Conservation (phyloP, 2,329 filamentous ascomycete genomes). For the Epichloe aotearoae region DNA sequence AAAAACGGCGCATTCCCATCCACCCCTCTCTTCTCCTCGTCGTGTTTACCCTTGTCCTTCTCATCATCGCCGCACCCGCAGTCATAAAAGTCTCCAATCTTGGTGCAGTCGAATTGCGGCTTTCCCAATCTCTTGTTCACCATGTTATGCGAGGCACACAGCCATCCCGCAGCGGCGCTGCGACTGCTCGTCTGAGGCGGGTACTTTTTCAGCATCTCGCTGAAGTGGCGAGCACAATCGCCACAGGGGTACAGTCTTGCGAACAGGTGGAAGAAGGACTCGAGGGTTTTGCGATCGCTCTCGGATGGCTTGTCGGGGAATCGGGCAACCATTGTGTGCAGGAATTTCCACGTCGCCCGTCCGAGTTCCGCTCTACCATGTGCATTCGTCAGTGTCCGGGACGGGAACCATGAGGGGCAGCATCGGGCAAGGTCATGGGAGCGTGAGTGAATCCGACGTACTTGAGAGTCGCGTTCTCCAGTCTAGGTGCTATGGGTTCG, state of each 20-base stretch:
- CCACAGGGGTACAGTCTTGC: slow-evolving; percentile 58
- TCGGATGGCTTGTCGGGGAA: slow-evolving; percentile 50
- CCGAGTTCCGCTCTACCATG: slow-evolving; percentile 46
- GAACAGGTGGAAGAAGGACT: slow-evolving; percentile 53
- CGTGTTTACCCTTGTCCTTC: slow-evolving; percentile 21
- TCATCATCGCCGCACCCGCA: slow-evolving; percentile 56
- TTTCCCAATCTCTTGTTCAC: slow-evolving; percentile 54
- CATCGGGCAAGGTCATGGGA: background rate
- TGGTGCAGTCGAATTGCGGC: slow-evolving; percentile 48
- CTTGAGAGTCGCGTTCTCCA: slow-evolving; percentile 75
- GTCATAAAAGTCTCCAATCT: slow-evolving; percentile 59
- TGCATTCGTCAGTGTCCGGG: slow-evolving; percentile 4
- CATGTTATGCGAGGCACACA: slow-evolving; percentile 54
- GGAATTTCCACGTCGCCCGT: slow-evolving; percentile 54
- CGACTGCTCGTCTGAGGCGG: slow-evolving; percentile 53
- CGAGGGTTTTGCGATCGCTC: slow-evolving; percentile 49
- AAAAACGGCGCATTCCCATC: too few species aligned
- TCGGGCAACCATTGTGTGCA: slow-evolving; percentile 58
- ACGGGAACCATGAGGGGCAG: background rate
- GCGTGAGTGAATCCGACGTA: slow-evolving; percentile 21
- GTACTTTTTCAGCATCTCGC: slow-evolving; percentile 44
- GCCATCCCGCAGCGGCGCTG: slow-evolving; percentile 52
- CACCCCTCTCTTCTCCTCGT: slow-evolving; percentile 6
- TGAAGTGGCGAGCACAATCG: slow-evolving; percentile 57
- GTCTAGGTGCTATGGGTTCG: slow-evolving; percentile 63